Evolutionary conservation across 805 yeast species (phyloP).

Genomic region (Kodamaea fukazawae): DNA sequence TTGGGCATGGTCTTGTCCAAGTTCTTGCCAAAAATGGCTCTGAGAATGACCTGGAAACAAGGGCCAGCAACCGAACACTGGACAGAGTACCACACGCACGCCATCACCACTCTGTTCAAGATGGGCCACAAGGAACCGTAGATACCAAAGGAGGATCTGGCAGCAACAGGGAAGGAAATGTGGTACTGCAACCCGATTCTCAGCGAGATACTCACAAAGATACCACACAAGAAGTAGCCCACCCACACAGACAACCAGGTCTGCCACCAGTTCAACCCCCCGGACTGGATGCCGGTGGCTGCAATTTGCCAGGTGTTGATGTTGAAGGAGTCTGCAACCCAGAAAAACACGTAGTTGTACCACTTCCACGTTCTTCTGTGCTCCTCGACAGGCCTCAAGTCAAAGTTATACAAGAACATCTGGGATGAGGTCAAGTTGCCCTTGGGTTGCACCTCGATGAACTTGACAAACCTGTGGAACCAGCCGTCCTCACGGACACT

Average conservation of each 20-base stretch:
- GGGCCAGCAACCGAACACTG: slow-evolving; percentile 85
- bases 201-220: slow-evolving; percentile 67
- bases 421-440: slow-evolving; percentile 53
- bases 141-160: slow-evolving; percentile 81
- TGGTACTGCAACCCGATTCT: slow-evolving; percentile 81
- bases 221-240: slow-evolving; percentile 70
- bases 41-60: slow-evolving; percentile 72
- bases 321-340: slow-evolving; percentile 90
- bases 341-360: slow-evolving; percentile 74
- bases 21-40: slow-evolving; percentile 66
- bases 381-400: slow-evolving; percentile 74
- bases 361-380: slow-evolving; percentile 81
- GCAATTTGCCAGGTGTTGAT: slow-evolving; percentile 92
- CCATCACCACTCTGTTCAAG: slow-evolving; percentile 83
- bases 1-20: slow-evolving; percentile 62
- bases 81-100: slow-evolving; percentile 84
- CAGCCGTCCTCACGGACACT: slow-evolving; percentile 24
- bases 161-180: slow-evolving; percentile 79
- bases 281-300: slow-evolving; percentile 68
- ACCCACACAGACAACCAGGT: slow-evolving; percentile 88
- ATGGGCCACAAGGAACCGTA: slow-evolving; percentile 89
- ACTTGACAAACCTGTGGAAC: slow-evolving; percentile 26
- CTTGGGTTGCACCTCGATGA: slow-evolving; percentile 31
- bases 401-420: slow-evolving; percentile 68
- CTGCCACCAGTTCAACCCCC: slow-evolving; percentile 88